Evolutionary conservation across 192 early-diverging fungal genomes (phyloP).

Genomic region (Borealophlyctis nickersoniae): DNA sequence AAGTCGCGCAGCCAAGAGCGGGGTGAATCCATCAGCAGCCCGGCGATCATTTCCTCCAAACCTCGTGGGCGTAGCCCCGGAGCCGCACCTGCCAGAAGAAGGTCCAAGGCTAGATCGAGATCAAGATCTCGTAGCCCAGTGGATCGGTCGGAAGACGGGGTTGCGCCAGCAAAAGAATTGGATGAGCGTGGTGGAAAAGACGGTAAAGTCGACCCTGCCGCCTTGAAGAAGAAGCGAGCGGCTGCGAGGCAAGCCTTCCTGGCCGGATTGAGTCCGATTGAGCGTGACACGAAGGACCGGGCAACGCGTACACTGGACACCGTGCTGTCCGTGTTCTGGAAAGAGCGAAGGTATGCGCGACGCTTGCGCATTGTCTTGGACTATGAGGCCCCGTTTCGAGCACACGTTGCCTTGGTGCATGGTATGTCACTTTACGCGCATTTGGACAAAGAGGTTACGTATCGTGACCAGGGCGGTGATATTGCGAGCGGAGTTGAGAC

Average conservation of each 20-base stretch:
- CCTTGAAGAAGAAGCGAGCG: constrained; percentile 28
- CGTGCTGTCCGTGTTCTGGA: constrained; percentile 29
- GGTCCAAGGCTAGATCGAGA: background rate
- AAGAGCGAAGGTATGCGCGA: constrained; percentile 25
- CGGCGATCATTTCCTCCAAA: background rate
- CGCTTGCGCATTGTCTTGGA: constrained; percentile 26
- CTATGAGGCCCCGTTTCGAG: constrained; percentile 26
- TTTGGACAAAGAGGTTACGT: constrained; percentile 20
- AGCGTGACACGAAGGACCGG: constrained; percentile 42
- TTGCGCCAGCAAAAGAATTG: background rate
- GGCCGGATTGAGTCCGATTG: constrained; percentile 14
- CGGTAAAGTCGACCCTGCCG: constrained; percentile 6
- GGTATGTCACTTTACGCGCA: constrained; percentile 26
- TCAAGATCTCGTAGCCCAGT: constrained; percentile 3
- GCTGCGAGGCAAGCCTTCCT: constrained; percentile 23
- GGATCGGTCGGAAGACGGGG: background rate
- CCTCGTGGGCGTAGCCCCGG: background rate
- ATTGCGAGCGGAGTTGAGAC: background rate
- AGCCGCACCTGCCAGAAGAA: background rate
- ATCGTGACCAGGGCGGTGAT: no score
- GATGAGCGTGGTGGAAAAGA: constrained; percentile 1
- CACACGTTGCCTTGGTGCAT: constrained; percentile 16
- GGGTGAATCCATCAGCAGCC: background rate
- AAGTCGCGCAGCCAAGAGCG: no score
- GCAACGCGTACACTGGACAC: constrained; percentile 33